Evolutionary conservation across 2,329 filamentous ascomycete species (phyloP).

Genomic region (Celoporthe dispersa): DNA sequence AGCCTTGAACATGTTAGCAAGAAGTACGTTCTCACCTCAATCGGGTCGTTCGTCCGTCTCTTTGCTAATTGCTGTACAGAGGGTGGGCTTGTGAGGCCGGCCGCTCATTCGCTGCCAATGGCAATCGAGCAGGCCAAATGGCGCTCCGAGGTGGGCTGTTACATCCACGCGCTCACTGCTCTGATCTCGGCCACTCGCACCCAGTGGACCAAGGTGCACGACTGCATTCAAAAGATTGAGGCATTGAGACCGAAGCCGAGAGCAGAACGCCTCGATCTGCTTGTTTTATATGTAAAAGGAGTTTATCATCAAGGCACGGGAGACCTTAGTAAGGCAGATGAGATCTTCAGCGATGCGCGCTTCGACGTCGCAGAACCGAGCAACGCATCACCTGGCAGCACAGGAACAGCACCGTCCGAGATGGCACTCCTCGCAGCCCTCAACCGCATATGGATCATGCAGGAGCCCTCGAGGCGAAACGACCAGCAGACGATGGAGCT

Average conservation of each 20-base stretch:
- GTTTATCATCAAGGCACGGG: conserved; percentile 79
- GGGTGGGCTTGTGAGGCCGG: conserved; percentile 41
- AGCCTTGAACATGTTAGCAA: conserved; percentile 30
- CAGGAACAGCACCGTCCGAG: conserved; percentile 62
- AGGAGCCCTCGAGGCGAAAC: conserved; percentile 61
- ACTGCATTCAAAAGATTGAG: conserved; percentile 59
- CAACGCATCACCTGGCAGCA: conserved; percentile 40
- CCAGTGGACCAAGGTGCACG: conserved; percentile 68
- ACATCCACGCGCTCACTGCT: conserved; percentile 72
- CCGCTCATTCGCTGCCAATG: conserved; percentile 48
- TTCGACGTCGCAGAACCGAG: conserved; percentile 58
- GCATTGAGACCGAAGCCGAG: conserved; percentile 45
- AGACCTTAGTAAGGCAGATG: conserved; percentile 69
- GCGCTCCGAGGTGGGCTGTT: conserved; percentile 68
- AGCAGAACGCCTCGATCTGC: conserved; percentile 51
- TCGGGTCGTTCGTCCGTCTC: background rate
- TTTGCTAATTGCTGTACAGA: conserved; percentile 34
- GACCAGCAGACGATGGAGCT: conserved; percentile 63
- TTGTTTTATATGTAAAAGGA: conserved; percentile 74
- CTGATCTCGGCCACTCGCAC: conserved; percentile 72
- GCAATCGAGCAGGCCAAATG: conserved; percentile 65
- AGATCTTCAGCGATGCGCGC: conserved; percentile 64
- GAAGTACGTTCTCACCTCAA: conserved; percentile 15
- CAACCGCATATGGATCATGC: conserved; percentile 74
- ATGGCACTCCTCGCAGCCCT: conserved; percentile 68